A percentile compares a stretch with the other conserved stretches of the same genome.
Evolutionary conservation across 75 land plant genomes (phyloP).

Genomic region (Gnetum montanum): DNA sequence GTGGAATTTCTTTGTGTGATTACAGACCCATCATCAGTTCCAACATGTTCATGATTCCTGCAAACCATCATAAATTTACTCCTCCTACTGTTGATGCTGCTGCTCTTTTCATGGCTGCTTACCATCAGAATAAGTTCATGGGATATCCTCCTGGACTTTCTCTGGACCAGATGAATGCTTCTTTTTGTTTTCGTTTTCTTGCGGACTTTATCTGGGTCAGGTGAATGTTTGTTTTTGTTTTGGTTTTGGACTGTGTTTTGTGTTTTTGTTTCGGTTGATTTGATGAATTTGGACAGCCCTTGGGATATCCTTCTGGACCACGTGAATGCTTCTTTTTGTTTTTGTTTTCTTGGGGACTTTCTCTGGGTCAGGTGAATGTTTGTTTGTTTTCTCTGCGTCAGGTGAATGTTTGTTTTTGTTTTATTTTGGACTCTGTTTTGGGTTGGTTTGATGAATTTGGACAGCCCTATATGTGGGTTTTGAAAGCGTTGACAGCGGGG

Average conservation of each 20-base stretch:
- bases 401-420: too few species aligned
- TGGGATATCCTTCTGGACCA: too few species aligned
- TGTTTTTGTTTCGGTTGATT: background rate
- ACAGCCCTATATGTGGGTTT: constrained; percentile 7
- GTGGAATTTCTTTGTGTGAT: too few species aligned
- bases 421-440: background rate
- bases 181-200: too few species aligned
- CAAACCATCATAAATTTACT: too few species aligned
- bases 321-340: too few species aligned
- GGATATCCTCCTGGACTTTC: constrained; percentile 14
- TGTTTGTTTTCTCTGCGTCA: background rate
- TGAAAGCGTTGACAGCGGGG: constrained; percentile 14
- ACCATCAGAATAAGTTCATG: background rate
- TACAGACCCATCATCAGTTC: too few species aligned
- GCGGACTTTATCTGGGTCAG: constrained; percentile 14
- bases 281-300: background rate
- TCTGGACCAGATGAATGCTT: too few species aligned
- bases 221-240: too few species aligned
- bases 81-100: constrained; percentile 25
- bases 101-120: constrained; percentile 17
- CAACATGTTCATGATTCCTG: too few species aligned
- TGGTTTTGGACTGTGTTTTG: too few species aligned
- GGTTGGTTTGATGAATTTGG: background rate
- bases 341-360: too few species aligned
- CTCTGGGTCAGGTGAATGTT: constrained; percentile 23